Conservation (phyloP, 352 stramenopile species). For the Phytopythium cucurbitacearum region DNA sequence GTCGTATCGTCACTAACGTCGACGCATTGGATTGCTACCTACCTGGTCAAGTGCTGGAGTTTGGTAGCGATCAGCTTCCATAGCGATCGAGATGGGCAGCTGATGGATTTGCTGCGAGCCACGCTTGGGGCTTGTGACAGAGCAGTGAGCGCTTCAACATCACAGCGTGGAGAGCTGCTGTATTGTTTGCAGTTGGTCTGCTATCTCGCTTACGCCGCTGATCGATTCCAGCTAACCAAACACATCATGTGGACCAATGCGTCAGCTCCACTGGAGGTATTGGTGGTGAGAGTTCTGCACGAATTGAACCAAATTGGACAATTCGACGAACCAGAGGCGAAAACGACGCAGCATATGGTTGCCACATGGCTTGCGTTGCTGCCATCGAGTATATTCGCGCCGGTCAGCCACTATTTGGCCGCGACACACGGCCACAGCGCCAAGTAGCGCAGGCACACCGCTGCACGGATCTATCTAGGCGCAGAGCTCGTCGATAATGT, state of each 20-base stretch:
- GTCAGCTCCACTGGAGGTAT: conserved; percentile 24
- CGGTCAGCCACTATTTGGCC: conserved; percentile 20
- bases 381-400: conserved; percentile 16
- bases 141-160: conserved; percentile 15
- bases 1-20: conserved; percentile 9
- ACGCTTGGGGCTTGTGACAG: conserved; percentile 19
- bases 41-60: conserved; percentile 31
- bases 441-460: not conserved
- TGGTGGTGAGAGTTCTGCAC: conserved; percentile 28
- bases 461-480: conserved; percentile 10
- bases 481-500: conserved; percentile 82
- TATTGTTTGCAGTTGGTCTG: conserved; percentile 35
- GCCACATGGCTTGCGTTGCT: conserved; percentile 30
- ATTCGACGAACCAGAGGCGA: conserved; percentile 5
- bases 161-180: conserved; percentile 15
- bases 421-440: too few relatives aligned
- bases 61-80: conserved; percentile 7
- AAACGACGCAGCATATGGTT: conserved; percentile 22
- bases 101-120: conserved; percentile 22
- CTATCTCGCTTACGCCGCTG: conserved; percentile 12
- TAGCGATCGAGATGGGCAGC: not conserved
- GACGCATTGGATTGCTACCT: conserved; percentile 19
- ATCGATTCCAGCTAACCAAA: conserved; percentile 9
- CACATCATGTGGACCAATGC: conserved; percentile 5
- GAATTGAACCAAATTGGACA: conserved; percentile 12